Percentiles rank a stretch among this genome's conserved stretches.
phyloP scores from a whole-genome alignment of 345 rosid species.

The Brassica cretica region DNA sequence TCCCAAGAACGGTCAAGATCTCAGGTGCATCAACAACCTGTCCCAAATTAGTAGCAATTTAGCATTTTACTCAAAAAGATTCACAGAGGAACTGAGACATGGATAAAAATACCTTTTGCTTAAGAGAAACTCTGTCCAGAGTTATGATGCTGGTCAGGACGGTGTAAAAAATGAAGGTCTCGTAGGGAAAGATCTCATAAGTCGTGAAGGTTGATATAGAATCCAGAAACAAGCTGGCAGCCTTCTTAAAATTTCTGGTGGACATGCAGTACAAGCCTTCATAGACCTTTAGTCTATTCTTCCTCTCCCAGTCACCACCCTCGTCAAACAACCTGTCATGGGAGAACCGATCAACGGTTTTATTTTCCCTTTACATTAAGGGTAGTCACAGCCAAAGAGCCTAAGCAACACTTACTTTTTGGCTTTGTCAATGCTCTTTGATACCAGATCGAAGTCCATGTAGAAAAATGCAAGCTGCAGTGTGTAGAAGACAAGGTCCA shows the following conservation, averaged over 20 bases:
- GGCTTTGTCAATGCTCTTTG: conserved; percentile 94
- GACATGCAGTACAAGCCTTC: no score
- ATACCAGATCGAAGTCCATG: conserved; percentile 91
- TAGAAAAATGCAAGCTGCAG: conserved; percentile 85
- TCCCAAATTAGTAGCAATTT: conserved; percentile 18
- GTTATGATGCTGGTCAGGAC: conserved; percentile 94
- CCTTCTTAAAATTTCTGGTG: no score
- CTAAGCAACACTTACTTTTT: conserved; percentile 60
- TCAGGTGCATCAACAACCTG: conserved; percentile 99
- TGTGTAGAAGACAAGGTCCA: conserved; percentile 91
- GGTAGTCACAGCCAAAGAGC: conserved; percentile 1
- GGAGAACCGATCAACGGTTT: not conserved
- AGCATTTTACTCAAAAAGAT: not conserved
- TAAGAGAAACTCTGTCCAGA: conserved; percentile 90
- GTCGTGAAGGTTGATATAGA: no score
- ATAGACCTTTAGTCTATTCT: no score
- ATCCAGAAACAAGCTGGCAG: no score
- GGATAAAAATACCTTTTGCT: conserved; percentile 72
- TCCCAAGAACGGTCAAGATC: conserved; percentile 94
- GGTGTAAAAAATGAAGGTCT: conserved; percentile 50
- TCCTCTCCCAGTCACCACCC: no score
- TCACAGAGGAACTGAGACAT: not conserved
- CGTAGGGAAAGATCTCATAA: no score
- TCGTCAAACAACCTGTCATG: conserved; percentile 55
- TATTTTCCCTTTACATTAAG: not conserved